Base-by-base conservation (phyloP, 371 early-diverging fungal genomes). In the Lichtheimia hyalospora region DNA sequence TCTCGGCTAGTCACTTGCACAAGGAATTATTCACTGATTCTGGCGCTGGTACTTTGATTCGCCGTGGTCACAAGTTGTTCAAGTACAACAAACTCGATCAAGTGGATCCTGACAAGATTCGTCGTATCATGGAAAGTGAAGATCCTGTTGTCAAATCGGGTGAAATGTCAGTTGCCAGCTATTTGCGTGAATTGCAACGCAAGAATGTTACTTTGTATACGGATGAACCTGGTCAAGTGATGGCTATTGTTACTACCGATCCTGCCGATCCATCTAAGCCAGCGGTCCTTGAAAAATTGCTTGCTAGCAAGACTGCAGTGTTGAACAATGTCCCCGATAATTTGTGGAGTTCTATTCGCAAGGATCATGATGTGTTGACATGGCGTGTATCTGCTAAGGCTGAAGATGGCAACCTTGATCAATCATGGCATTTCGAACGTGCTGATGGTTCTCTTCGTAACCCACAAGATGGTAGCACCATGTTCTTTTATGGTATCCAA, bases 21-120 rank as follows among this genome's bases (percentile, higher is more conserved):
- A 96, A 96, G 82, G 98, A 97, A 72, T 81, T 98, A 44, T 98
- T 98, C 63, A 98, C 98, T 21, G 93, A 96, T 72, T 87, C 87
- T 42, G 97, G 98, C 28, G 94, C 98, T 15, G 97, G 97, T 28
- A 98, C 98, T 1, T 76, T 96, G 58, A 94, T 98, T 49, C 93
- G 96, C 57, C 92, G 97, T 51, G 98, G 97, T 16, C 89, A 95
- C 84, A 86, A 90, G 60, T 75, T 98, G 34, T 89, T 87, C 71
- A 85, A 86, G 63, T 84, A 87, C 64, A 77, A 83, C 52, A 68
- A 79, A 16, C 68, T 89, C 28, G 81, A 84, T 3, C 79, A 88
- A 21, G 64, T 92, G 5, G 95, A 98, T 70, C 74, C 84, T 62
- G 94, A 93, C 63, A 89, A 92, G 58, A 73, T 98, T 52, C 91